Conservation (phyloP, 306 rosid species). For the Cercis canadensis region DNA sequence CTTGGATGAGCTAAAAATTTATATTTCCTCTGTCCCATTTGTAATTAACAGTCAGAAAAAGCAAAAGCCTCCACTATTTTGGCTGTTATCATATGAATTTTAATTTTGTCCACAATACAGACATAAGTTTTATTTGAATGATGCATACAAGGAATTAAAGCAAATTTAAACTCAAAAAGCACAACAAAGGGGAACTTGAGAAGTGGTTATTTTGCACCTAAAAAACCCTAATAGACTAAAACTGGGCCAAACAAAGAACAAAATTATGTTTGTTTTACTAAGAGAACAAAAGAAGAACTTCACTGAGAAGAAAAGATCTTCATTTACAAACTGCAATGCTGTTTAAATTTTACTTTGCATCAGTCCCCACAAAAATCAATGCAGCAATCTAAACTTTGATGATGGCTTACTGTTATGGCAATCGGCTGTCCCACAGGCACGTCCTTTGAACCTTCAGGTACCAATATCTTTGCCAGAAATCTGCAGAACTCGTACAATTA, state of each 20-base stretch:
- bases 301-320: background rate
- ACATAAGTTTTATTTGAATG: slow-evolving; percentile 9
- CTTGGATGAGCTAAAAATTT: background rate
- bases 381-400: slow-evolving; percentile 38
- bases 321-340: slow-evolving; percentile 23
- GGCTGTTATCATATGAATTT: background rate
- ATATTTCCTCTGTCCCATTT: slow-evolving; percentile 13
- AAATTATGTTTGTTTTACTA: background rate
- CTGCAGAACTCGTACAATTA: slow-evolving; percentile 56
- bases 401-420: slow-evolving; percentile 72
- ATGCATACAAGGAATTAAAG: slow-evolving; percentile 18
- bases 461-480: slow-evolving; percentile 90
- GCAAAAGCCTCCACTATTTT: slow-evolving; percentile 1
- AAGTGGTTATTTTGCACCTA: slow-evolving; percentile 25
- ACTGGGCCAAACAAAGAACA: background rate
- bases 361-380: slow-evolving; percentile 20
- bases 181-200: slow-evolving; percentile 23
- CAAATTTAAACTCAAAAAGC: slow-evolving; percentile 21
- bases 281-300: slow-evolving; percentile 14
- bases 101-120: slow-evolving; percentile 1
- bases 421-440: slow-evolving; percentile 92
- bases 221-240: slow-evolving; percentile 15
- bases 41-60: slow-evolving; percentile 12
- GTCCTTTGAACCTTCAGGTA: slow-evolving; percentile 90
- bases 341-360: slow-evolving; percentile 28